A percentile compares a stretch with the other conserved stretches of the same genome.
Conservation (phyloP, 768 basidiomycete genomes). For the Suillus paluster region DNA sequence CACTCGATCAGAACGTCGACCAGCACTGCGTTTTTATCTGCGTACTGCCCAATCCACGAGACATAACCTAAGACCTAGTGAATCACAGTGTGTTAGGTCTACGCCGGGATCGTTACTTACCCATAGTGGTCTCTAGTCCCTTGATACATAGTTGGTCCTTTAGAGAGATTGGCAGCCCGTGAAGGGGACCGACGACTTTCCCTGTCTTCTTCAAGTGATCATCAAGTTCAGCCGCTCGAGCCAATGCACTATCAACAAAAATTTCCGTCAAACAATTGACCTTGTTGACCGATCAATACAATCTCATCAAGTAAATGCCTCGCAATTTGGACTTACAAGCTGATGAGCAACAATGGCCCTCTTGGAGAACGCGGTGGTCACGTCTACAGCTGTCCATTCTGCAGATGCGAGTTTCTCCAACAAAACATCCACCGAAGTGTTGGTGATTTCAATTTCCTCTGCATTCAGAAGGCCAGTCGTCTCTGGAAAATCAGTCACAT, state of each 20-base stretch:
- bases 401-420: slow-evolving; percentile 56
- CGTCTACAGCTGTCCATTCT: slow-evolving; percentile 67
- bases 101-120: no score
- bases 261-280: slow-evolving; percentile 85
- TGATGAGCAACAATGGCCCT: slow-evolving; percentile 81
- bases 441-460: no score
- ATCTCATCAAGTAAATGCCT: not conserved
- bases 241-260: slow-evolving; percentile 71
- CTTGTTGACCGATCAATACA: slow-evolving; percentile 36
- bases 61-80: no score
- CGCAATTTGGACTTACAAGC: slow-evolving; percentile 48
- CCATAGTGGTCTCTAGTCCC: no score
- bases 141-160: slow-evolving; percentile 79
- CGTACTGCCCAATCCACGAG: no score
- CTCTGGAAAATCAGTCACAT: no score
- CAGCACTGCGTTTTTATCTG: no score
- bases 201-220: slow-evolving; percentile 46
- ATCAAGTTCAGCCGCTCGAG: slow-evolving; percentile 68
- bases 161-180: slow-evolving; percentile 48
- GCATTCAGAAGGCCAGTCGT: no score
- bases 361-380: slow-evolving; percentile 75
- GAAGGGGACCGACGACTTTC: no score
- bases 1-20: no score
- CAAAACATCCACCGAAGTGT: no score
- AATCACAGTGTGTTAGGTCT: no score